Evolutionary conservation across 2,329 filamentous ascomycete species (phyloP).

Genomic region (Aaosphaeria arxii): DNA sequence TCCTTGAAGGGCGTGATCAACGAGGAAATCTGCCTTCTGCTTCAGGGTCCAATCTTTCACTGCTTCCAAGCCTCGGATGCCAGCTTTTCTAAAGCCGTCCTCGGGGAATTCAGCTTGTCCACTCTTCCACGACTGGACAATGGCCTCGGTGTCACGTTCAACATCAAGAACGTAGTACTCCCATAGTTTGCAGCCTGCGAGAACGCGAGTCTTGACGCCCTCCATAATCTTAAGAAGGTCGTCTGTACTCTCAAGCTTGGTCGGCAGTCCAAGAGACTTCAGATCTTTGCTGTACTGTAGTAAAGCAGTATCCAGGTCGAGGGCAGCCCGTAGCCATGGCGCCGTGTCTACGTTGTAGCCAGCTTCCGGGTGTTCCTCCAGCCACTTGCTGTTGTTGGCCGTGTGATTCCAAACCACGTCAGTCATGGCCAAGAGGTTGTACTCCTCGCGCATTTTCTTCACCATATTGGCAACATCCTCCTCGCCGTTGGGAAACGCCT

Average conservation of each 20-base stretch:
- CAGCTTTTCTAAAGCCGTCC: conserved; percentile 48
- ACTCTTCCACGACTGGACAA: conserved; percentile 68
- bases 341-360: conserved; percentile 93
- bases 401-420: conserved; percentile 99
- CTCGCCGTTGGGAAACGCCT: conserved; percentile 81
- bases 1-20: conserved; percentile 67
- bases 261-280: conserved; percentile 69
- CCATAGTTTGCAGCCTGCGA: conserved; percentile 79
- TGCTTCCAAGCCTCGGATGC: conserved; percentile 50
- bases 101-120: conserved; percentile 57
- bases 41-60: conserved; percentile 56
- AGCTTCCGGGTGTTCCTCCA: conserved; percentile 89
- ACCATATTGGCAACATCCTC: conserved; percentile 75
- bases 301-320: conserved; percentile 78
- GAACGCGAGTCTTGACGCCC: conserved; percentile 74
- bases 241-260: conserved; percentile 64
- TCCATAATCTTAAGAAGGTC: conserved; percentile 82
- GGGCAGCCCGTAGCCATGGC: conserved; percentile 63
- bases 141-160: conserved; percentile 65
- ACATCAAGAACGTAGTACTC: conserved; percentile 88
- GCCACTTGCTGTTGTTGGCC: conserved; percentile 91
- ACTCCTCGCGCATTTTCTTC: conserved; percentile 75
- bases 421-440: conserved; percentile 82
- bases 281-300: conserved; percentile 62
- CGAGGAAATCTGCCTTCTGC: conserved; percentile 63